Base-by-base conservation (phyloP, 345 rosid species). In the Eucalyptus coolabah region DNA sequence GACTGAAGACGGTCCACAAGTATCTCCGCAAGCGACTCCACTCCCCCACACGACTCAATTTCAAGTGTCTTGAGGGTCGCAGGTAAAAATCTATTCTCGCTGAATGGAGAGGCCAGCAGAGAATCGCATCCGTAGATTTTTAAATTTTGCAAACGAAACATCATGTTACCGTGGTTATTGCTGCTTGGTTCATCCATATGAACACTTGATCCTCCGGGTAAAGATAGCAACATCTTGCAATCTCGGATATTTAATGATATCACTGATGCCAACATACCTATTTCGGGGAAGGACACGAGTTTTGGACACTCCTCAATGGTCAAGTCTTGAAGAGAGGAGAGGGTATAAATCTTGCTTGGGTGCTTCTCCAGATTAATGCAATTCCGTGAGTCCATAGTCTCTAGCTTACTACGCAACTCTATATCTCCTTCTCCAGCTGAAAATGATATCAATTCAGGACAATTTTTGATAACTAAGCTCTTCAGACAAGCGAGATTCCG, bases 121-220 rank as follows among this genome's bases (percentile, higher is more conserved):
- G 65, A 59, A 59, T 59, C 0, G 7, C 7, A 59, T 24, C 0
- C 0, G 0, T 0, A 0, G 0, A 11, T 11, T 2, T 0, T 2
- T 24, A 26, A 2, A 0, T 24, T 0, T 59, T 59, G 15, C 65
- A 59, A 26, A 59, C 2, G 0, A 24, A 0, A 59, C 2, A 0
- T 11, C 7, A 26, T 24, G 65, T 59, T 15, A 59, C 14, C 0
- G 0, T 59, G n/a, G 0, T 24, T 59, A 59, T 24, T 1, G 6
- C 0, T 24, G 10, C 17, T 63, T 30, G 34, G 0, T 30, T 63
- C 72, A 30, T 26, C n/a, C n/a, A 10, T 4, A 11, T 14, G 18
- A 63, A 63, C 13, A 30, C 72, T 13, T 30, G 0, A 2, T 63
- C 10, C 17, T 30, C 3, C 0, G 0, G 34, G 5, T 0, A 63